Base-by-base conservation (phyloP, 192 early-diverging fungal genomes). In the Cetraspora pellucida region DNA sequence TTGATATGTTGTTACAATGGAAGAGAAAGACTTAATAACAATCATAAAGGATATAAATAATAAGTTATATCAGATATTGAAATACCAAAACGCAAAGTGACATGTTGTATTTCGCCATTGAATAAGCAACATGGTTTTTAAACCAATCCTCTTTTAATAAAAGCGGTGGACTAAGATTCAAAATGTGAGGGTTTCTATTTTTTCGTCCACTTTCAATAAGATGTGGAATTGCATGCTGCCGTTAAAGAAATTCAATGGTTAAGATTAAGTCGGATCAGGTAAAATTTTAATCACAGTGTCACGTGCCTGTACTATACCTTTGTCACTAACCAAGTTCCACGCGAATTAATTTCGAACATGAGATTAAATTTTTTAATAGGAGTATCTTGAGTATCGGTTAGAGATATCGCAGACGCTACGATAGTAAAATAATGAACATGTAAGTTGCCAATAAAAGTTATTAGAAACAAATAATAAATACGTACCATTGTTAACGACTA, bases 321-420 rank as follows among this genome's bases (percentile, higher is more conserved):
- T 31, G 93, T 86, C 31, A 91, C 89, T 75, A 95, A 78, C 89
- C 91, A 95, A 21, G 92, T 93, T 3, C 93, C 92, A 54, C 93
- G 87, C 3, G 91, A 90, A 75, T 94, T 94, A 84, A 94, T 86
- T 55, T 83, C 80, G 83, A 91, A 89, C 91, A 91, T 93, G 78
- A 93, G 77, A 77, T 92, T 90, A 74, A 91, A 91, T 81, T 85
- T 87, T 80, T 92, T 91, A 3, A 82, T 44, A 13, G 80, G 68
- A 0, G 89, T 90, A 28, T 71, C 63, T 76, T 85, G 84, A 0
- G 91, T 91, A 68, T 88, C 77, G 17, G 85, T 91, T 75, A 94
- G 78, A 52, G 81, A 81, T 70, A 96, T 93, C 0, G 93, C 94
- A 28, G 90, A 91, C 5, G 94, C 84, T 83, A 74, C 2, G 8